Base-by-base conservation (phyloP, 2,329 filamentous ascomycete genomes). In the Alternaria conjuncta region DNA sequence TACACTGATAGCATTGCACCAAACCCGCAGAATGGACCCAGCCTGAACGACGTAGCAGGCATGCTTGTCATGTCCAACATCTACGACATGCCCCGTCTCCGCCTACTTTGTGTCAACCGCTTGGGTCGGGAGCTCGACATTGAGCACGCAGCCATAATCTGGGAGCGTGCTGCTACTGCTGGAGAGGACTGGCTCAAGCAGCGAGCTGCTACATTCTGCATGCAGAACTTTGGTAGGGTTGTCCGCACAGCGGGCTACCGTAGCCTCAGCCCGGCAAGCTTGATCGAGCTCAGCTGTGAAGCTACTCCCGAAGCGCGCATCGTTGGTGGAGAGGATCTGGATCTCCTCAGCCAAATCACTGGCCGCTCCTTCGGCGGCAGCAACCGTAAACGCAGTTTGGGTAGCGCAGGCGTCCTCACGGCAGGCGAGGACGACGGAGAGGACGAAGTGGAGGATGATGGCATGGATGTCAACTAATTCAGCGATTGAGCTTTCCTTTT, bases 1-100 rank as follows among this genome's bases (percentile, higher is more conserved):
- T 99, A 99, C 81, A 97, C 96, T 0, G 96, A 99, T 79, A 95
- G 91, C 71, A 97, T 99, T 70, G 80, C 82, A 5, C 71, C 76
- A 1, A 73, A 78, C 23, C 75, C 77, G 15, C 71, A 73, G 1
- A 72, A 85, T 65, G 88, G 87, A 50, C 84, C 87, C 0, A 84
- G 82, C 9, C 87, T 97, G 20, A 88, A 90, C 28, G 94, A 97
- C 71, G 94, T 98, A 13, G 95, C 96, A 0, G 95, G 96, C 9
- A 89, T 99, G 80, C 86, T 99, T 4, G 95, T 99, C 68, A 96
- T 99, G 92, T 94, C 94, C 46, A 97, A 98, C 79, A 92, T 98
- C 50, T 99, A 99, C 82, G 95, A 97, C 76, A 96, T 99, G 83
- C 94, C 94, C 1, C 93, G 96, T 70, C 88, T 99, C 23, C 92